Percentiles rank a stretch among this genome's conserved stretches.
Conservation (phyloP, 2,329 filamentous ascomycete species). For the Neurospora sp. region DNA sequence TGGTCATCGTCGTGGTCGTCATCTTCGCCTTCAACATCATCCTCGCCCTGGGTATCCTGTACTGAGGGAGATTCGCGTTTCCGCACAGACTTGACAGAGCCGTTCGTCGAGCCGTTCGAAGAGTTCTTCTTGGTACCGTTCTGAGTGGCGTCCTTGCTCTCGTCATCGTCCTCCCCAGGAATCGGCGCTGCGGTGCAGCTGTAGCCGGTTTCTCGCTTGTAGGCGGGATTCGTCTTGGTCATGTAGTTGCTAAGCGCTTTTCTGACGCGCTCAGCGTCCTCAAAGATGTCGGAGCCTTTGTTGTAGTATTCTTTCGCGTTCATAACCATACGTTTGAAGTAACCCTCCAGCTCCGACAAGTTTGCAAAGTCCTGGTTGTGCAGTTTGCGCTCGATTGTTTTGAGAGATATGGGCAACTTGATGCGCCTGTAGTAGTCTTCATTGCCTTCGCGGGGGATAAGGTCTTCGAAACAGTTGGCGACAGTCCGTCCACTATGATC, state of each 20-base stretch:
- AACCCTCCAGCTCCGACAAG: conserved; percentile 69
- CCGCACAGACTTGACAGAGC: background rate
- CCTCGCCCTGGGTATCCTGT: conserved; percentile 22
- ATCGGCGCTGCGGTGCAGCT: conserved; percentile 65
- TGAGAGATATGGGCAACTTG: conserved; percentile 68
- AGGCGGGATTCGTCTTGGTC: conserved; percentile 78
- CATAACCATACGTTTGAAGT: conserved; percentile 77
- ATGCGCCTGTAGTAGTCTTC: conserved; percentile 71
- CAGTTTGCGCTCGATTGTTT: conserved; percentile 68
- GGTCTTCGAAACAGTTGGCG: conserved; percentile 63
- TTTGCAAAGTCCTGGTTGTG: conserved; percentile 57
- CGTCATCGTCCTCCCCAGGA: conserved; percentile 33
- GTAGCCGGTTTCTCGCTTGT: conserved; percentile 56
- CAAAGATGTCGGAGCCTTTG: conserved; percentile 61
- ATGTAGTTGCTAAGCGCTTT: conserved; percentile 84
- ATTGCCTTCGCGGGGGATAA: conserved; percentile 54
- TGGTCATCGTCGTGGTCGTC: conserved; percentile 21
- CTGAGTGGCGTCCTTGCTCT: conserved; percentile 21
- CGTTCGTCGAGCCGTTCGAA: background rate
- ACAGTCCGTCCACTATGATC: conserved; percentile 57
- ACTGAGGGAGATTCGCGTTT: background rate
- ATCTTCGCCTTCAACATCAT: conserved; percentile 21
- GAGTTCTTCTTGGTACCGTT: conserved; percentile 9
- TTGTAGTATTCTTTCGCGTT: conserved; percentile 82
- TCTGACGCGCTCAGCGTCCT: conserved; percentile 77